A percentile compares a stretch with the other conserved stretches of the same genome.
Conservation (phyloP, 1,284 basidiomycete genomes). For the Tetrapyrgos nigripes region DNA sequence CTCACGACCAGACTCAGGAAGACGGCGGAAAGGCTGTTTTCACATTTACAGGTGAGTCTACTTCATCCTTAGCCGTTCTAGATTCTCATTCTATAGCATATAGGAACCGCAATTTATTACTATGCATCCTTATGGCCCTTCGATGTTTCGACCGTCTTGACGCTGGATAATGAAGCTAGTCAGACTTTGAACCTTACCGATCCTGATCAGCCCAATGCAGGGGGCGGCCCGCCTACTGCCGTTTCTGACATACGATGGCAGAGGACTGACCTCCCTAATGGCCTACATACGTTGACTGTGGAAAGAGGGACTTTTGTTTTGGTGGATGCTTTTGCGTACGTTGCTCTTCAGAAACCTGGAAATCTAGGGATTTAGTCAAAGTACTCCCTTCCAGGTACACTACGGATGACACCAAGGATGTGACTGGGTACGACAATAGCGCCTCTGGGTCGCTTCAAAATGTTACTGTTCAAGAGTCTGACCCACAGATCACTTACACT, state of each 20-base stretch:
- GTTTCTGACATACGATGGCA: not conserved
- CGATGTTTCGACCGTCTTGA: not conserved
- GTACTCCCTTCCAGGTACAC: no score
- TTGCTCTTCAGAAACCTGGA: no score
- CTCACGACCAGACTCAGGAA: not conserved
- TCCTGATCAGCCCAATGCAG: not conserved
- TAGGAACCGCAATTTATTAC: conserved; percentile 4
- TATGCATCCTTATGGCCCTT: conserved; percentile 1
- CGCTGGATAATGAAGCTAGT: not conserved
- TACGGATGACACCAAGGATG: no score
- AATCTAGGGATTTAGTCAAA: no score
- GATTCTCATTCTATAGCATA: no score
- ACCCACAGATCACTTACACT: no score
- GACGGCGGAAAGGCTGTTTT: not conserved
- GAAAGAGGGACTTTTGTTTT: not conserved
- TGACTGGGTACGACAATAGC: no score
- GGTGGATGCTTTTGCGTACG: not conserved
- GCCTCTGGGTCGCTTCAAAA: no score
- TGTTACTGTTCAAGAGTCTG: no score
- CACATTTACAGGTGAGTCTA: not conserved
- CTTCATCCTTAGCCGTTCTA: no score
- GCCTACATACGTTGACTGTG: not conserved
- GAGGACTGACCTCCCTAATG: not conserved
- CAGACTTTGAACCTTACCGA: not conserved
- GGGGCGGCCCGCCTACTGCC: not conserved